Base-by-base conservation (phyloP, 129 eudicot species). In the Artemisia tridentata region DNA sequence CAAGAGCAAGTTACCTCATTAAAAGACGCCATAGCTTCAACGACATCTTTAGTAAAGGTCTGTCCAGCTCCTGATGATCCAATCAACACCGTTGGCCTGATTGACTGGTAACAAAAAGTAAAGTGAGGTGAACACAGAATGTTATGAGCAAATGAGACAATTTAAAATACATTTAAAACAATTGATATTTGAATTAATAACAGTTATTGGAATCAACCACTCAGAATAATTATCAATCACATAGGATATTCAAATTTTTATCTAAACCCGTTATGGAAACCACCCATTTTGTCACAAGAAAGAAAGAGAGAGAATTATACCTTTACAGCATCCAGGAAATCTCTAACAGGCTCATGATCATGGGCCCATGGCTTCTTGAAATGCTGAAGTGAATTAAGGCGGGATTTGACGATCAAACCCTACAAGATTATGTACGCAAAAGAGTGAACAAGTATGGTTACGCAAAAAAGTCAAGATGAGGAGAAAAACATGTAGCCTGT, bases 361-460 rank as follows among this genome's bases (percentile, higher is more conserved):
- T 89, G 98, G 74, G 98, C 99, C 99, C 99, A 95, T 4, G 96
- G 96, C 81, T 84, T 86, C 92, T 95, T 95, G 72, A 90, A 95
- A 79, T 90, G 96, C 53, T 95, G 99, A 77, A 90, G 93, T 54
- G 96, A 85, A n/a, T 88, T 93, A 81, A 82, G 43, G 51, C 99
- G 96, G 59, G 92, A 87, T 55, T 77, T 82, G 69, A 95, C 96
- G 38, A 90, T 95, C 78, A 95, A 80, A 49, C 99, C 99, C 99
- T 93, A 81, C 71, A 79, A 53, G 52, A 61, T 21, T 18, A 41
- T 62, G 31, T 41, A 50, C 13, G 20, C 58, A 75, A 50, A 21
- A 56, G 29, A 17, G 1, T 4, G 31, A 19, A 1, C 14, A 46
- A 53, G 19, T 55, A 9, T 65, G 46, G 61, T 63, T 38, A 67